Evolutionary conservation across 257 asterid genomes (phyloP), one percentile per base, ranked within the genome.

Genomic region (Primulina eburnea): DNA sequence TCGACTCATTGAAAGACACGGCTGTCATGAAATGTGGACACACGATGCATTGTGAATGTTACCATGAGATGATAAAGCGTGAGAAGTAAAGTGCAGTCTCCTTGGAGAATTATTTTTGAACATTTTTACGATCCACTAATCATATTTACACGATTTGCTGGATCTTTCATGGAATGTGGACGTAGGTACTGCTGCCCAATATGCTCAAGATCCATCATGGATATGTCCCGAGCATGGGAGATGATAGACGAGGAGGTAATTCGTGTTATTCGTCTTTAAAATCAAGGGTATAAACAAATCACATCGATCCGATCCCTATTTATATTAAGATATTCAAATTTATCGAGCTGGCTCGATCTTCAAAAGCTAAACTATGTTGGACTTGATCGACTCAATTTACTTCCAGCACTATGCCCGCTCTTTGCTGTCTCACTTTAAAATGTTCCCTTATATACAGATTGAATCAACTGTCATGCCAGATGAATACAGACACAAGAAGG

Each of bases 11-110:
- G 81, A 94, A 89, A 77, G 96, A 94, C 66, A 90, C 89, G 18
- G 83, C 85, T 2, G 96, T 94, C 12, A 87, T 94, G 97, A 94
- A 85, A 82, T 94, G 99, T 76, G 97, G 99, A 66, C 99, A 94
- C 83, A 94, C 97, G 20, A 94, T 94, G 95, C 97, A 94, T 30
- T 64, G 83, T 11, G 99, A 94, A 76, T 91, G 99, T 68, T 88
- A 83, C 83, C 69, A 82, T 2, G 97, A 94, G 91, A 89, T 94
- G 88, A 75, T 91, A 50, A 87, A 83, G 82, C 97, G 86, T 17
- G 96, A 94, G 58, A 94, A 80, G 99, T 94, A 90, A 85, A 30
- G 37, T 56, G 30, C 65, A 38, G 34, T 35, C 21, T 61, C 2
- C 24, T 21, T 74, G 74, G 67, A 11, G 64, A 67, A 20, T 28